Conservation (phyloP, 176 grass and related monocot genomes). For the Puccinellia tenuiflora region DNA sequence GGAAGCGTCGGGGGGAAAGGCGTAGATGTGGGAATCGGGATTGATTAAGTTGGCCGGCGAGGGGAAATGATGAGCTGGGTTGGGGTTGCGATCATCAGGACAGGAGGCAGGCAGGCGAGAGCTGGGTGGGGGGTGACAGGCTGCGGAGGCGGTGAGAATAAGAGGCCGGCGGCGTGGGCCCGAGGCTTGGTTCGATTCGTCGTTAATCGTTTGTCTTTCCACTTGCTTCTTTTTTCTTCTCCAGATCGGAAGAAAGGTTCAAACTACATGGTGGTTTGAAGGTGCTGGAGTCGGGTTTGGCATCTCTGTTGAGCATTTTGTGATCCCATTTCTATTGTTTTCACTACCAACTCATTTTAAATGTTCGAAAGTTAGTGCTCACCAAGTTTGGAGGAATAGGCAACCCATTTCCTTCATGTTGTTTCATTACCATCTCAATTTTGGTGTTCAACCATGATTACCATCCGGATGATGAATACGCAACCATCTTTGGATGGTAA, state of each 20-base stretch:
- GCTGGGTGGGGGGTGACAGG: neutral
- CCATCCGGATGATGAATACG: neutral
- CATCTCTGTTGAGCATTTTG: neutral
- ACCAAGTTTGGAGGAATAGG: neutral
- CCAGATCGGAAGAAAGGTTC: neutral
- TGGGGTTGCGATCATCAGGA: neutral
- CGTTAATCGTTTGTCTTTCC: neutral
- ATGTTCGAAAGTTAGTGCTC: neutral
- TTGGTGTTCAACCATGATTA: neutral
- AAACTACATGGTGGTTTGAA: neutral
- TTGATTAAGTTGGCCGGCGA: neutral
- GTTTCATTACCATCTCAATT: neutral
- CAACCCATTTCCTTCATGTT: neutral
- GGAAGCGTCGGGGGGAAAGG: neutral
- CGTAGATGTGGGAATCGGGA: neutral
- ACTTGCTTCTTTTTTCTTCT: neutral
- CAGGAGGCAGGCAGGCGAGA: neutral
- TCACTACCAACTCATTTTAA: neutral
- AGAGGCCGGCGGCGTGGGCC: neutral
- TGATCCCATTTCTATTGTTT: constrained; percentile 16
- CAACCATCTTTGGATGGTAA: neutral
- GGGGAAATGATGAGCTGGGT: constrained; percentile 24
- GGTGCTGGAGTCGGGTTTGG: neutral
- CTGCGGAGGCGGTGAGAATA: neutral
- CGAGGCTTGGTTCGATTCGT: neutral